Conservation (phyloP, 1,139 yeast species). For the Yamadazyma friedrichii region DNA sequence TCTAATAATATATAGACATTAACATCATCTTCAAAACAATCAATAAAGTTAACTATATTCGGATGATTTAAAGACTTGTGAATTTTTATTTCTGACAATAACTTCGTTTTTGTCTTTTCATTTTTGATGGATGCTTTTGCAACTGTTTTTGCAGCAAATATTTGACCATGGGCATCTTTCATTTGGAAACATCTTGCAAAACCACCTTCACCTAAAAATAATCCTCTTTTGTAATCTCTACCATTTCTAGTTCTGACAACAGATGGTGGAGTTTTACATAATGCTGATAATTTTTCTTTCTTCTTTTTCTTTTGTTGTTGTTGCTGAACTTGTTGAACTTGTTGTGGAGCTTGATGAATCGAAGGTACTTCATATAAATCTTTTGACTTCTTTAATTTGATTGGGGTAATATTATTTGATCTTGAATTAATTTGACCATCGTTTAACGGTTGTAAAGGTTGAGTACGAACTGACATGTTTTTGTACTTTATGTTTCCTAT, state of each 20-base stretch:
- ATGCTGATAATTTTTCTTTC: constrained; percentile 81
- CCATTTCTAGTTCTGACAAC: constrained; percentile 85
- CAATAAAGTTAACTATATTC: constrained; percentile 86
- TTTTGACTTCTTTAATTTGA: constrained; percentile 27
- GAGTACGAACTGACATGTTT: constrained; percentile 39
- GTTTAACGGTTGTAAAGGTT: constrained; percentile 49
- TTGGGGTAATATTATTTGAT: constrained; percentile 37
- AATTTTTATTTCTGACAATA: constrained; percentile 89
- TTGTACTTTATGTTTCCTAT: background rate
- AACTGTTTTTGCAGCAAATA: constrained; percentile 95
- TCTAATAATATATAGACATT: constrained; percentile 92
- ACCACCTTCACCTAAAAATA: constrained; percentile 95
- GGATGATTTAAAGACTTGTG: constrained; percentile 90
- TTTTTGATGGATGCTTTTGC: constrained; percentile 92
- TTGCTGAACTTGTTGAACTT: constrained; percentile 18
- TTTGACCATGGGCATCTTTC: constrained; percentile 81
- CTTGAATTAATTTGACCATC: constrained; percentile 44
- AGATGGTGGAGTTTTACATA: constrained; percentile 94
- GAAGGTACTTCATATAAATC: constrained; percentile 12
- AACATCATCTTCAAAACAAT: constrained; percentile 92
- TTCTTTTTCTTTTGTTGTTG: constrained; percentile 48
- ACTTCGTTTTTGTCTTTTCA: constrained; percentile 87
- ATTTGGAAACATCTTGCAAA: constrained; percentile 98
- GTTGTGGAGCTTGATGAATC: constrained; percentile 13
- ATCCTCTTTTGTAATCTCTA: constrained; percentile 86